Evolutionary conservation across 2,329 filamentous ascomycete genomes (phyloP), one percentile per base, ranked within the genome.

Genomic region (Aspergillus sp.): DNA sequence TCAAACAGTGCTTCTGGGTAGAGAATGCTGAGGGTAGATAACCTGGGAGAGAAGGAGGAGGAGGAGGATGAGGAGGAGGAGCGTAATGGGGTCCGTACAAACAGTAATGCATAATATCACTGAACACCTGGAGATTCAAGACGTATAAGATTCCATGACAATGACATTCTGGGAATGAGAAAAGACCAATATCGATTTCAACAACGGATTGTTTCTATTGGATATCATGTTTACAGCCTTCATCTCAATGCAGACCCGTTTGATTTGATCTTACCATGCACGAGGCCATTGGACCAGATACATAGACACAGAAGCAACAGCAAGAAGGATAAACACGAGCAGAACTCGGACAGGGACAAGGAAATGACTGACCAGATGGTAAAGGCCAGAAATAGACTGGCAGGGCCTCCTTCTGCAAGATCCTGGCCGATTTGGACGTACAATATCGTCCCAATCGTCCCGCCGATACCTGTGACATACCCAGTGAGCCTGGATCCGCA

Each of bases 31-130:
- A 38, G 27, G 19, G 19, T 19, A 19, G 19, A 19, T 19, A 44
- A 46, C 45, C 43, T 41, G 43, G 41, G 42, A 42, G 43, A 41
- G 30, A 46, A 12, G 41, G 48, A 45, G 44, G 29, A 32, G 12
- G 3, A 8, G 38, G 44, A 19, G 45, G 41, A 45, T 28, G 42
- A 43, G 49, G 26, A 28, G 28, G 42, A 36, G 6, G 41, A 46
- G 34, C 44, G 19, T 41, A 39, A 27, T 7, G 51, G 53, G 29
- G 12, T 55, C 52, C 67, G 54, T 68, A 71, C 70, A 71, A 54
- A 72, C 69, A 44, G 70, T 72, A 50, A 73, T 66, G 47, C 66
- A 64, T 52, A 71, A 55, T 47, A 73, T 72, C 55, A 72, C 65
- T 45, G 63, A 59, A 56, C 68, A 71, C 70, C 70, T 73, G 65